These are phyloP conservation scores for Linderina pennispora DNA, from an alignment of 192 early-diverging fungal genomes.

Conservation along the genomic window DNA sequence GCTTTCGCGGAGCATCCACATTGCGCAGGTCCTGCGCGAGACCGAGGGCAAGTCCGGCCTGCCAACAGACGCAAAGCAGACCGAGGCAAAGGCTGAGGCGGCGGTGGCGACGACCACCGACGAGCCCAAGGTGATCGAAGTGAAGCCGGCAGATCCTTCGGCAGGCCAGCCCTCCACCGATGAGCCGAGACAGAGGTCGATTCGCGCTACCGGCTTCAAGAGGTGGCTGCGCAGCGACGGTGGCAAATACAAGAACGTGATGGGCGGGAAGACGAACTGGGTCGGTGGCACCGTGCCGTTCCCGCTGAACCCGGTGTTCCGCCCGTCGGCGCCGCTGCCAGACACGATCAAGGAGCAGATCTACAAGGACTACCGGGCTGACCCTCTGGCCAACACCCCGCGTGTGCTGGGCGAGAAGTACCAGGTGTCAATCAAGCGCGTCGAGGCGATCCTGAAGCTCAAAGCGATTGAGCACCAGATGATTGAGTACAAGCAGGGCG, in stretches of 20 bases:
- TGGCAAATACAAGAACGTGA: slow-evolving; percentile 14
- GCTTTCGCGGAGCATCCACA: slow-evolving; percentile 12
- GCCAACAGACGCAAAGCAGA: neutral
- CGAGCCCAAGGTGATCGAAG: no score
- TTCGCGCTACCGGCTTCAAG: slow-evolving; percentile 21
- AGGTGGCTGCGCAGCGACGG: slow-evolving; percentile 23
- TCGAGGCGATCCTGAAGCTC: slow-evolving; percentile 86
- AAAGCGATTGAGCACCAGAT: slow-evolving; percentile 73
- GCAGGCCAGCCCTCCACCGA: no score
- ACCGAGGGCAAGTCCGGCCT: neutral
- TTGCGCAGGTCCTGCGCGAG: neutral
- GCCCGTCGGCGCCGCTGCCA: slow-evolving; percentile 65
- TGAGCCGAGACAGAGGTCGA: no score
- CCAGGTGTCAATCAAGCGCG: slow-evolving; percentile 72
- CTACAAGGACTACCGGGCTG: slow-evolving; percentile 57
- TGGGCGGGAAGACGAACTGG: slow-evolving; percentile 15
- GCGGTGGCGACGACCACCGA: neutral
- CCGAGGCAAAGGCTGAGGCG: neutral
- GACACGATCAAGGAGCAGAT: slow-evolving; percentile 65
- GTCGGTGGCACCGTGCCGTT: slow-evolving; percentile 58
- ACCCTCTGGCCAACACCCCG: slow-evolving; percentile 58
- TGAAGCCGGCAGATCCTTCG: no score
- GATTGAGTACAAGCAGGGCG: slow-evolving; percentile 48
- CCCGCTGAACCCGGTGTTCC: slow-evolving; percentile 87
- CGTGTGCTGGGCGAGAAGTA: slow-evolving; percentile 64